A percentile compares a stretch with the other conserved stretches of the same genome.
phyloP scores from a whole-genome alignment of 2,329 filamentous ascomycete genomes.

The Neonectria faginata region DNA sequence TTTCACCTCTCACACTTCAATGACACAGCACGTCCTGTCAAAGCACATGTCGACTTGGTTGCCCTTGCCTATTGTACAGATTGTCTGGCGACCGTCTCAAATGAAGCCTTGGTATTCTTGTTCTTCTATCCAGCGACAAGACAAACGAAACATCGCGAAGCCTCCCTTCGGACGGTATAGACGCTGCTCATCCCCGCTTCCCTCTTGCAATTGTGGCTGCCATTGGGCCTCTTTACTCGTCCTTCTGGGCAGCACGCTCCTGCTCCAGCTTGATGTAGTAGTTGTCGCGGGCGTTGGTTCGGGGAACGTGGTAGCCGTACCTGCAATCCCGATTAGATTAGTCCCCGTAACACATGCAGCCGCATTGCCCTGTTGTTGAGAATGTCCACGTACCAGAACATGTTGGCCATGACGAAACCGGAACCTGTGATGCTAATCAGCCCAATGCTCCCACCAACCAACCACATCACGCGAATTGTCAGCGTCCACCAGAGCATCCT shows the following conservation, averaged over 20 bases:
- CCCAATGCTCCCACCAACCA: constrained; percentile 39
- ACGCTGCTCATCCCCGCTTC: constrained; percentile 26
- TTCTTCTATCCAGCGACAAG: constrained; percentile 39
- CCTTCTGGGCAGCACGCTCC: constrained; percentile 60
- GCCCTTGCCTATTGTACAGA: constrained; percentile 46
- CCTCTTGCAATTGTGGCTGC: constrained; percentile 18
- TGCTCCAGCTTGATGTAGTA: constrained; percentile 70
- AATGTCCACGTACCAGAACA: constrained; percentile 69
- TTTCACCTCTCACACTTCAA: constrained; percentile 17
- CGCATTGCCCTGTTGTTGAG: neutral
- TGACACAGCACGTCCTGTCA: constrained; percentile 16
- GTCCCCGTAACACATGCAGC: neutral
- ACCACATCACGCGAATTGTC: constrained; percentile 44
- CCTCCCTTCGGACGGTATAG: constrained; percentile 29
- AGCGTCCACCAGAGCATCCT: constrained; percentile 30
- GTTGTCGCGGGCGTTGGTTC: constrained; percentile 68
- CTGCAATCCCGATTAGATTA: constrained; percentile 49
- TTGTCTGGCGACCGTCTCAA: constrained; percentile 40
- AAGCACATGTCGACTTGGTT: constrained; percentile 43
- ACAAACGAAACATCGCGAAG: constrained; percentile 44
- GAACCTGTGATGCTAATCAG: constrained; percentile 59
- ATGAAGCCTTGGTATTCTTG: constrained; percentile 42
- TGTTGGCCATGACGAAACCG: constrained; percentile 66
- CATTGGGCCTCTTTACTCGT: constrained; percentile 37
- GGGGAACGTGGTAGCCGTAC: constrained; percentile 73